Conservation (phyloP, 768 basidiomycete genomes). For the Hygrophorus russula region DNA sequence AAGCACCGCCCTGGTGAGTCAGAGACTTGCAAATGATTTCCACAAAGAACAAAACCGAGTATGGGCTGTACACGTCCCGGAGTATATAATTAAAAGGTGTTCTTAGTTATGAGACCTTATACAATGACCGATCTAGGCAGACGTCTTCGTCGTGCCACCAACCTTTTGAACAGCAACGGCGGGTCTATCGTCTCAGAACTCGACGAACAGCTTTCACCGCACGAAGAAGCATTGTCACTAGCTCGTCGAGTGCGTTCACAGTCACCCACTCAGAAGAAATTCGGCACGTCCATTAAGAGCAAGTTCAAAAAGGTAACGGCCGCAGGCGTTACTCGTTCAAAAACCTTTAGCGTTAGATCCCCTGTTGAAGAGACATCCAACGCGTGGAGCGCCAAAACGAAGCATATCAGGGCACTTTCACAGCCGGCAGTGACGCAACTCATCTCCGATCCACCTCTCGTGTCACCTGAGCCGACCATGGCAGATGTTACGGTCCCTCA, state of each 20-base stretch:
- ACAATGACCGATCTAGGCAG: constrained; percentile 9
- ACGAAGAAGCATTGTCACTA: background rate
- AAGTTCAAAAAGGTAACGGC: constrained; percentile 17
- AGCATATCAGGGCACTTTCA: background rate
- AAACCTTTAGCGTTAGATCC: background rate
- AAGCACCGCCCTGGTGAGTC: too few relatives aligned
- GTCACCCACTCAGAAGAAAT: constrained; percentile 4
- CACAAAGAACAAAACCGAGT: too few relatives aligned
- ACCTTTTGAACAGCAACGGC: constrained; percentile 20
- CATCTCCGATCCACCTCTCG: background rate
- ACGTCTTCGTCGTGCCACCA: constrained; percentile 25
- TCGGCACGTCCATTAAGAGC: constrained; percentile 22
- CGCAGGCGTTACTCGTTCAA: constrained; percentile 3
- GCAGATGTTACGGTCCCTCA: constrained; percentile 37
- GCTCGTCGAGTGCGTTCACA: constrained; percentile 3
- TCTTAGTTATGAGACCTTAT: too few relatives aligned
- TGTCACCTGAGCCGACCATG: background rate
- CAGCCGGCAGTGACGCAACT: background rate
- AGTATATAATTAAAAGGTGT: too few relatives aligned
- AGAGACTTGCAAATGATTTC: too few relatives aligned
- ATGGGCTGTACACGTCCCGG: too few relatives aligned
- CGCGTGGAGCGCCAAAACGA: too few relatives aligned
- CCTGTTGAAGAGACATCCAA: background rate
- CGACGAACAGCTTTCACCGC: constrained; percentile 5
- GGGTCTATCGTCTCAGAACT: constrained; percentile 16